Percentiles rank a stretch among this genome's conserved stretches.
Evolutionary conservation across 2,329 filamentous ascomycete species (phyloP).

Genomic region (Sporothrix dimorphospora): DNA sequence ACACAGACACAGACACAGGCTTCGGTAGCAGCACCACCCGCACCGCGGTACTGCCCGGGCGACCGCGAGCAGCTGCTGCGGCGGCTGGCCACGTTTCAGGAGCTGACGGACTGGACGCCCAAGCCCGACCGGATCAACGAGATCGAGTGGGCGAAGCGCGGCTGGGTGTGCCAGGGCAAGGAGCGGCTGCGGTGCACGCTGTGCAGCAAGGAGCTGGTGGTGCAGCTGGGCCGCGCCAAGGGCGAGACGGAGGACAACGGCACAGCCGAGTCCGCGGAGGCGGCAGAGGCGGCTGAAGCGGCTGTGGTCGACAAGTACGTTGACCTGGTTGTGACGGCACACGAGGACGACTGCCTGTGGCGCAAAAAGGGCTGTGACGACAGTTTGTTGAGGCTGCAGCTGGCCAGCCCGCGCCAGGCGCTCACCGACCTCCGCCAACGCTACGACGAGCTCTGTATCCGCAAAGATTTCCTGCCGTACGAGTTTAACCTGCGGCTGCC

Average conservation of each 20-base stretch:
- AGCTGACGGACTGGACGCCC: constrained; percentile 89
- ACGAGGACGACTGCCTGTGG: constrained; percentile 85
- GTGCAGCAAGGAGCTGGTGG: constrained; percentile 81
- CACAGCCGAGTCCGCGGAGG: constrained; percentile 40
- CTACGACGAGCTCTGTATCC: constrained; percentile 64
- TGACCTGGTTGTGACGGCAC: constrained; percentile 71
- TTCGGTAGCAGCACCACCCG: constrained; percentile 36
- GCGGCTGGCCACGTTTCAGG: constrained; percentile 83
- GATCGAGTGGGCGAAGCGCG: constrained; percentile 90
- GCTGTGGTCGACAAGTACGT: constrained; percentile 77
- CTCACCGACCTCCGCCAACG: constrained; percentile 62
- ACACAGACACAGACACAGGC: constrained; percentile 30
- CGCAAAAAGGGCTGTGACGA: constrained; percentile 82
- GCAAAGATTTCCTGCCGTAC: constrained; percentile 62
- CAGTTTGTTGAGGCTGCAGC: constrained; percentile 62
- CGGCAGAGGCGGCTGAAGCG: constrained; percentile 61
- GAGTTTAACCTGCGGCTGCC: constrained; percentile 64
- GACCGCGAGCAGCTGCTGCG: constrained; percentile 81
- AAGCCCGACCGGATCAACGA: constrained; percentile 87
- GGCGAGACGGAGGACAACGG: constrained; percentile 28
- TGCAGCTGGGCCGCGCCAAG: constrained; percentile 70
- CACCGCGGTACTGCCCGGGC: constrained; percentile 79
- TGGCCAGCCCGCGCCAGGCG: constrained; percentile 64
- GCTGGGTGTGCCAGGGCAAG: constrained; percentile 83
- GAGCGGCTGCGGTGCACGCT: constrained; percentile 85